Evolutionary conservation across 345 rosid species (phyloP).

Genomic region (Rhodomyrtus tomentosa): DNA sequence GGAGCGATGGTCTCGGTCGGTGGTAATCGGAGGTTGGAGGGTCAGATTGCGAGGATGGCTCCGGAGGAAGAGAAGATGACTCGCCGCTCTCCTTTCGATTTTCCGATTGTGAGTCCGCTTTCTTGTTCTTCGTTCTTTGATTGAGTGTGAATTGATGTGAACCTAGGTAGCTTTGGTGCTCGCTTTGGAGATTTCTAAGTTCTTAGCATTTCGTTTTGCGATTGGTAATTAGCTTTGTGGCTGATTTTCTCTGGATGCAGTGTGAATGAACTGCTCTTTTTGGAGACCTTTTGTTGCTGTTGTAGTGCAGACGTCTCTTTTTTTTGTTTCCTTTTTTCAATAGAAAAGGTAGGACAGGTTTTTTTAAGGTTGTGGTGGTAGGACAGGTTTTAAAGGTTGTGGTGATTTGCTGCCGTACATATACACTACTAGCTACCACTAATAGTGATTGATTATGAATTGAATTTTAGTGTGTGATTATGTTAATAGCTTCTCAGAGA

Average conservation of each 20-base stretch:
- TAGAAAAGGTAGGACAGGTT: not conserved
- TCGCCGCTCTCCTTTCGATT: conserved; percentile 35
- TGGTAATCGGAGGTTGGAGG: not conserved
- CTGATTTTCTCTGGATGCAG: not conserved
- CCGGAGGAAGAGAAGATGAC: conserved; percentile 33
- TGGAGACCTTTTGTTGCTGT: not conserved
- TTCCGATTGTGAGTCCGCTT: conserved; percentile 8
- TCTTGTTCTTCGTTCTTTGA: not conserved
- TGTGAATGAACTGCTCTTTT: not conserved
- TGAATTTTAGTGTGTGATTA: not conserved
- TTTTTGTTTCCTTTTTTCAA: not conserved
- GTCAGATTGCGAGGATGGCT: conserved; percentile 28
- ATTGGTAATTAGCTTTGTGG: not conserved
- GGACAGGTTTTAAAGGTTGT: not conserved
- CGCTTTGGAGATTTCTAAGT: not conserved
- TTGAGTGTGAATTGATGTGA: not conserved
- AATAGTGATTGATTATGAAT: not conserved
- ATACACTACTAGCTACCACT: not conserved
- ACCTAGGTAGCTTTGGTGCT: not conserved
- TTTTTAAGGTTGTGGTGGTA: too few relatives aligned
- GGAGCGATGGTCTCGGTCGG: not conserved
- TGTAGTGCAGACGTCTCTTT: not conserved
- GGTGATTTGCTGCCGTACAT: not conserved
- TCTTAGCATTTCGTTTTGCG: not conserved
- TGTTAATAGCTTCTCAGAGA: not conserved